A percentile compares a stretch with the other conserved stretches of the same genome.
These are phyloP conservation scores for Collariella sp. DNA, from an alignment of 495 filamentous ascomycete species.

Conservation along the genomic window DNA sequence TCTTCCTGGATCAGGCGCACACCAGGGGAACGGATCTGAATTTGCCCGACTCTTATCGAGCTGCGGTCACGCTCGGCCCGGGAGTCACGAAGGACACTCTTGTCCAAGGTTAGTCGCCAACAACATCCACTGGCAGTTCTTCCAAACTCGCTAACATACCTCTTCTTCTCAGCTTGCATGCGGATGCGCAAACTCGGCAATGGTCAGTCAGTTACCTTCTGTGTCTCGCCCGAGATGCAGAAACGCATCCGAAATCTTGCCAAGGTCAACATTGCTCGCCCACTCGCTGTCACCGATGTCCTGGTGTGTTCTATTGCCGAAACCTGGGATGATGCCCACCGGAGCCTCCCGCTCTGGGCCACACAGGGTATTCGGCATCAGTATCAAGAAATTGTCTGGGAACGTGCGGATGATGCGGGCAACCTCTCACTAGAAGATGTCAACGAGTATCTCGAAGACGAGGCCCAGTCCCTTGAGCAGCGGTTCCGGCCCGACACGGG, in stretches of 20 bases:
- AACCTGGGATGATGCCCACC: constrained; percentile 6
- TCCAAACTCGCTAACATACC: not conserved
- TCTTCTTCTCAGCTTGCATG: constrained; percentile 49
- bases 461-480: constrained; percentile 22
- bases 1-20: constrained; percentile 70
- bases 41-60: constrained; percentile 50
- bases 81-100: constrained; percentile 62
- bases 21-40: constrained; percentile 68
- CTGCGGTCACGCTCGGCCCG: constrained; percentile 61
- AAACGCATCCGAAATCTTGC: constrained; percentile 27
- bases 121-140: not conserved
- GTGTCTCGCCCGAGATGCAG: constrained; percentile 45
- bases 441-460: constrained; percentile 36
- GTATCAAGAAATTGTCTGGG: not conserved
- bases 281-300: constrained; percentile 14
- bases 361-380: constrained; percentile 4
- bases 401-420: not conserved
- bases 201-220: constrained; percentile 56
- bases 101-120: constrained; percentile 55
- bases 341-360: constrained; percentile 1
- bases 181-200: constrained; percentile 53
- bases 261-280: not conserved
- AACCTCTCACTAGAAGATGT: constrained; percentile 19
- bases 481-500: constrained; percentile 8
- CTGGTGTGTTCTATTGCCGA: not conserved